Evolutionary conservation across 345 rosid species (phyloP).

Genomic region (Hypericum perforatum): DNA sequence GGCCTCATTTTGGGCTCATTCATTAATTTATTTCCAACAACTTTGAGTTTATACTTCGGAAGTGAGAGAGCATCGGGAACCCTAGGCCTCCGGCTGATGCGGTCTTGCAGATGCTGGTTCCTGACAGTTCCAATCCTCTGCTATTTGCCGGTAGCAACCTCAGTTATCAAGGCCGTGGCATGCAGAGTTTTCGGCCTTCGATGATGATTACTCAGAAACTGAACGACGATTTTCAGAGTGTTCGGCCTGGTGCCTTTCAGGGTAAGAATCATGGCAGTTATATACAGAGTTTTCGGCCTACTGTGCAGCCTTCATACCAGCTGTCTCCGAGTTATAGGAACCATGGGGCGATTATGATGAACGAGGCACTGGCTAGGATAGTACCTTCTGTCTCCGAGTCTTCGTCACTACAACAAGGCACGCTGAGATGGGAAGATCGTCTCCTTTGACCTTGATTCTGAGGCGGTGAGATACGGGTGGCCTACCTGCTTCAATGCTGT

Average conservation of each 20-base stretch:
- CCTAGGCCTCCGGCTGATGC: conserved; percentile 36
- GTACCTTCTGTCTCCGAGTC: conserved; percentile 77
- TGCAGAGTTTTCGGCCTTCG: not conserved
- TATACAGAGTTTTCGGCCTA: conserved; percentile 40
- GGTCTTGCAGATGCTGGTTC: conserved; percentile 28
- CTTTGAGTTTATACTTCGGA: conserved; percentile 63
- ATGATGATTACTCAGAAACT: conserved; percentile 19
- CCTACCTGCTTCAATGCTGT: conserved; percentile 88
- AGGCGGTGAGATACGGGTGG: conserved; percentile 85
- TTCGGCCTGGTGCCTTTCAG: no score
- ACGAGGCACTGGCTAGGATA: conserved; percentile 76
- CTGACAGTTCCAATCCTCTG: conserved; percentile 19
- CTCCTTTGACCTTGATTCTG: conserved; percentile 86
- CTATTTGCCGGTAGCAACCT: conserved; percentile 22
- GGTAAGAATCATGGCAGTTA: conserved; percentile 10
- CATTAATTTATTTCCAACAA: no score
- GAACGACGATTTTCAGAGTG: conserved; percentile 1
- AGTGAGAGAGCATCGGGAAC: conserved; percentile 66
- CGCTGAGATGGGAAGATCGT: conserved; percentile 89
- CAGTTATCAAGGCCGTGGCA: conserved; percentile 2
- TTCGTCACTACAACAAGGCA: conserved; percentile 78
- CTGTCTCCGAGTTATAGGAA: conserved; percentile 66
- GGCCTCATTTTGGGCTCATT: no score
- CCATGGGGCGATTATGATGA: conserved; percentile 76
- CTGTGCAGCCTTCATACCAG: conserved; percentile 70